Percentiles rank a stretch among this genome's conserved stretches.
phyloP scores from a whole-genome alignment of 2,329 filamentous ascomycete species.

The Fusarium decemcellulare region DNA sequence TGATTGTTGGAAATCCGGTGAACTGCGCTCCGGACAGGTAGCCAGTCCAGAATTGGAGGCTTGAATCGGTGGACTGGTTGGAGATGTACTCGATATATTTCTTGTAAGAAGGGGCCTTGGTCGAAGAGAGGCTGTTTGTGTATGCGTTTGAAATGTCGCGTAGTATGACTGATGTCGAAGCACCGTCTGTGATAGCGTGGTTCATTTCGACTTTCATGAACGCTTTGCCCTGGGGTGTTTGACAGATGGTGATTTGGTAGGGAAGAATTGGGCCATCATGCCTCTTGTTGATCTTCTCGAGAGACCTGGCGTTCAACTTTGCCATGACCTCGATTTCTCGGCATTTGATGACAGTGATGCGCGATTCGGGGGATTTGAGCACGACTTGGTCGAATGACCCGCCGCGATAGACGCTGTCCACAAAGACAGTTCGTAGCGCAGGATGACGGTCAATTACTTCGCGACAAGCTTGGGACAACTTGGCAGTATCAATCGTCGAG shows the following conservation, averaged over 20 bases:
- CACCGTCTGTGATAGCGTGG: conserved; percentile 53
- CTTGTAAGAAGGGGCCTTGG: conserved; percentile 26
- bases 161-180: conserved; percentile 48
- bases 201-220: conserved; percentile 52
- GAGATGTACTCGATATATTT: conserved; percentile 39
- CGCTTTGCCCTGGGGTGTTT: conserved; percentile 20
- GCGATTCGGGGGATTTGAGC: background rate
- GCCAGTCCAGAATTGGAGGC: conserved; percentile 37
- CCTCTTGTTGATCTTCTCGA: conserved; percentile 30
- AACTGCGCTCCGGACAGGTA: conserved; percentile 18
- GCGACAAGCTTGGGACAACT: conserved; percentile 25
- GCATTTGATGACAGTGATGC: conserved; percentile 28
- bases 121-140: conserved; percentile 1
- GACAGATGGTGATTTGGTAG: conserved; percentile 45
- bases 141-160: conserved; percentile 50
- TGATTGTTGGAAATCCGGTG: conserved; percentile 22
- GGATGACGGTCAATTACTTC: conserved; percentile 47
- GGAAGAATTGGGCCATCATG: conserved; percentile 30
- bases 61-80: conserved; percentile 13
- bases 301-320: conserved; percentile 33
- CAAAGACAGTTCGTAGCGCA: conserved; percentile 51
- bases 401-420: conserved; percentile 43
- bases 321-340: conserved; percentile 44
- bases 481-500: conserved; percentile 5
- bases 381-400: conserved; percentile 51